Conservation (phyloP, 2,329 filamentous ascomycete species). For the Lasiodiplodia sp. region DNA sequence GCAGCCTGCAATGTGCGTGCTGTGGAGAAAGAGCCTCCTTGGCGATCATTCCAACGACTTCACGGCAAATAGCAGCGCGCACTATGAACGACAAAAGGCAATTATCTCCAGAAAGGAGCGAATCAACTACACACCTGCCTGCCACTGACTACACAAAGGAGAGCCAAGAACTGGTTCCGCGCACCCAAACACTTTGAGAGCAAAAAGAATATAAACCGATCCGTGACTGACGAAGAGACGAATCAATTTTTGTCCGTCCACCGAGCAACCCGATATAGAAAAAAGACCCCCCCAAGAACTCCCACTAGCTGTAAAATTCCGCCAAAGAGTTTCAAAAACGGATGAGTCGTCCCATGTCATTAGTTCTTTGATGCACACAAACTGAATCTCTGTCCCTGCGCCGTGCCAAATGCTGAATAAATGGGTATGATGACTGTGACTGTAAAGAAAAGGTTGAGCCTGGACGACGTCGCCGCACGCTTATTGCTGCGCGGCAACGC, state of each 20-base stretch:
- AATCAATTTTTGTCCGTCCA: conserved; percentile 27
- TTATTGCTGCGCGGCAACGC: conserved; percentile 71
- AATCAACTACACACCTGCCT: conserved; percentile 22
- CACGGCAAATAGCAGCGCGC: background rate
- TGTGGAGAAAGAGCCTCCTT: conserved; percentile 14
- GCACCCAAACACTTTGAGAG: conserved; percentile 10
- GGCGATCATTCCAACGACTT: conserved; percentile 7
- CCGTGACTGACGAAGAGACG: conserved; percentile 22
- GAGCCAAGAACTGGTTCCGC: conserved; percentile 16
- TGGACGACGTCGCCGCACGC: conserved; percentile 12
- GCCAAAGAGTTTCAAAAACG: conserved; percentile 29
- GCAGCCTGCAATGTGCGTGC: conserved; percentile 12
- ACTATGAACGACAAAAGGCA: conserved; percentile 13
- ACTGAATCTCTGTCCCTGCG: conserved; percentile 40
- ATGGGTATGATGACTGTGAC: conserved; percentile 35
- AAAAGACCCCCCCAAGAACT: conserved; percentile 28
- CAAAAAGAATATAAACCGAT: conserved; percentile 25
- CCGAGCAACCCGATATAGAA: conserved; percentile 21
- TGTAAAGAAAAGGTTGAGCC: conserved; percentile 26
- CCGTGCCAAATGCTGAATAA: conserved; percentile 52
- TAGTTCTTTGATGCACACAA: conserved; percentile 32
- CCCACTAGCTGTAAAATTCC: conserved; percentile 29
- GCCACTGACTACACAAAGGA: conserved; percentile 15
- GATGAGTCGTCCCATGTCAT: conserved; percentile 32
- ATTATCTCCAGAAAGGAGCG: conserved; percentile 28